These are phyloP conservation scores for Russula abietina DNA, from an alignment of 768 basidiomycete genomes.

Conservation along the genomic window DNA sequence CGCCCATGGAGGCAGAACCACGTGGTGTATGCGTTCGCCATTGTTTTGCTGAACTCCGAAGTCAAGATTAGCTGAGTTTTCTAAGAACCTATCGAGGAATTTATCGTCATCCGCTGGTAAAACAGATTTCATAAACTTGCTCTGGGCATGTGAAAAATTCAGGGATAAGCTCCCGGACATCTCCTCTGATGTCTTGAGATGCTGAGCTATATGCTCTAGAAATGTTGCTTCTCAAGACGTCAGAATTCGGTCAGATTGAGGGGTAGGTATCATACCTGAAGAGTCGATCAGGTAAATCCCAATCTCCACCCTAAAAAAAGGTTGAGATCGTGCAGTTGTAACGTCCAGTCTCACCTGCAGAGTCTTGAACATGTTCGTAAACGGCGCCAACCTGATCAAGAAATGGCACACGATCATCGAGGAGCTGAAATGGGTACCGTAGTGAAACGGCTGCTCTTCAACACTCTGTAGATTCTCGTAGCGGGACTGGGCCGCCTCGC, in stretches of 20 bases:
- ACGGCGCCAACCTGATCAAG: slow-evolving; percentile 82
- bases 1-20: slow-evolving; percentile 89
- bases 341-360: slow-evolving; percentile 44
- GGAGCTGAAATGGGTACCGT: slow-evolving; percentile 92
- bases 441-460: slow-evolving; percentile 84
- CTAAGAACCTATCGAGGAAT: slow-evolving; percentile 55
- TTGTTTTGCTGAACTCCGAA: slow-evolving; percentile 69
- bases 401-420: slow-evolving; percentile 98
- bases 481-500: slow-evolving; percentile 68
- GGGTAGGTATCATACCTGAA: slow-evolving; percentile 46
- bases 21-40: slow-evolving; percentile 78
- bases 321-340: neutral
- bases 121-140: slow-evolving; percentile 35
- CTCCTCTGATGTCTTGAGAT: slow-evolving; percentile 78
- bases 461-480: slow-evolving; percentile 74
- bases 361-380: slow-evolving; percentile 93
- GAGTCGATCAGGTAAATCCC: slow-evolving; percentile 86
- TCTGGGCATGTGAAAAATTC: slow-evolving; percentile 84
- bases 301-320: slow-evolving; percentile 72
- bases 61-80: slow-evolving; percentile 73
- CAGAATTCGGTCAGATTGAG: slow-evolving; percentile 18
- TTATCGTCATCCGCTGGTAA: neutral
- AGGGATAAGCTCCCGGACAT: slow-evolving; percentile 89
- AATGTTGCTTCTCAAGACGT: slow-evolving; percentile 49
- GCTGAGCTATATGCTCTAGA: slow-evolving; percentile 81